These are phyloP conservation scores for Entomophthora muscae DNA, from an alignment of 371 early-diverging fungal species.

Conservation along the genomic window DNA sequence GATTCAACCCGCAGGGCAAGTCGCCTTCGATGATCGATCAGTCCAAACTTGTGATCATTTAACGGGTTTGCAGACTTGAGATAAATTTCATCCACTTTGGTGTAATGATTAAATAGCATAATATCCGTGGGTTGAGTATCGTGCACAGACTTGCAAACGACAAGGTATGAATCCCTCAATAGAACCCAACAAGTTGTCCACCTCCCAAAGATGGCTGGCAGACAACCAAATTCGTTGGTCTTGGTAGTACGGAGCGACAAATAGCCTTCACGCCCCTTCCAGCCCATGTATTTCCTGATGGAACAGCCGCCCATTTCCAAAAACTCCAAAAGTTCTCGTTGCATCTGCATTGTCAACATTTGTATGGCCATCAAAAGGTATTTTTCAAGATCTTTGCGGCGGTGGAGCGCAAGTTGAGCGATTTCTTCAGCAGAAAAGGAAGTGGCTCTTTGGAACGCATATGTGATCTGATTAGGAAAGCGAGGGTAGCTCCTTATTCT, in stretches of 20 bases:
- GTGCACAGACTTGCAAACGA: slow-evolving; percentile 16
- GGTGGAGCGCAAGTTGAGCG: slow-evolving; percentile 15
- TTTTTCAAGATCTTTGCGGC: slow-evolving; percentile 35
- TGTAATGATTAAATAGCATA: slow-evolving; percentile 46
- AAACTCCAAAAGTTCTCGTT: slow-evolving; percentile 60
- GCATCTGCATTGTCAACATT: slow-evolving; percentile 37
- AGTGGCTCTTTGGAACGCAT: slow-evolving; percentile 13
- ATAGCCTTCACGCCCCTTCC: slow-evolving; percentile 74
- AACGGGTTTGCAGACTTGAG: slow-evolving; percentile 25
- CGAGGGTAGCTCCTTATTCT: slow-evolving; percentile 22
- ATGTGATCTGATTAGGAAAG: slow-evolving; percentile 28
- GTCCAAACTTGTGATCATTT: slow-evolving; percentile 20
- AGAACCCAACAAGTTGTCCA: slow-evolving; percentile 58
- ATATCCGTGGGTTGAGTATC: slow-evolving; percentile 40
- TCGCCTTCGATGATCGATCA: slow-evolving; percentile 34
- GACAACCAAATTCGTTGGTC: neutral
- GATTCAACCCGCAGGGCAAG: slow-evolving; percentile 50
- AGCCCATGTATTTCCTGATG: slow-evolving; percentile 55
- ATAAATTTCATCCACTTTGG: slow-evolving; percentile 30
- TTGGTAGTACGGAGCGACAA: slow-evolving; percentile 20
- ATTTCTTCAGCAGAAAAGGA: neutral
- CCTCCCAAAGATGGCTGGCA: neutral
- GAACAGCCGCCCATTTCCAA: slow-evolving; percentile 57
- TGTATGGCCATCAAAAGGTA: slow-evolving; percentile 37
- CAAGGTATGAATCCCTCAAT: slow-evolving; percentile 52